phyloP scores from a whole-genome alignment of 441 rosid species.

The Erodium texanum region DNA sequence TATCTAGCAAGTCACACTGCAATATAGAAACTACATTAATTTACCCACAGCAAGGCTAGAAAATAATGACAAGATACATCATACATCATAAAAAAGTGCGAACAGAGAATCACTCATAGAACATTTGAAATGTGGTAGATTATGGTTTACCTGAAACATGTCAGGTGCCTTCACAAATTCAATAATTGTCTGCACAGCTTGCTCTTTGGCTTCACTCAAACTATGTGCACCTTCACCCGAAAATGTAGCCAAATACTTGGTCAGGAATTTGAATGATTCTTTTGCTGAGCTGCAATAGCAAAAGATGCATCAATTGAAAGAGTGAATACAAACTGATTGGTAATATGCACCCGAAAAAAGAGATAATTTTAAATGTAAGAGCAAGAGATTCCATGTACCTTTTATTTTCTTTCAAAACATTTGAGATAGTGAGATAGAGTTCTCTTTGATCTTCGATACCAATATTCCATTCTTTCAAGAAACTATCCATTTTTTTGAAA shows the following conservation, averaged over 20 bases:
- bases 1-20: slow-evolving; percentile 89
- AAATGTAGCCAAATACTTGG: slow-evolving; percentile 83
- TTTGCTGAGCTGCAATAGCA: slow-evolving; percentile 51
- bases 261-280: slow-evolving; percentile 67
- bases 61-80: too few species aligned
- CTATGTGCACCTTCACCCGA: slow-evolving; percentile 56
- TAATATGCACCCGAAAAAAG: background rate
- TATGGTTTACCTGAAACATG: slow-evolving; percentile 63
- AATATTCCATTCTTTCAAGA: slow-evolving; percentile 94
- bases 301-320: background rate
- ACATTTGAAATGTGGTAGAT: background rate
- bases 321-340: background rate
- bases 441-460: slow-evolving; percentile 68
- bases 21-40: slow-evolving; percentile 19
- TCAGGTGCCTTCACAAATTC: slow-evolving; percentile 86
- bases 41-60: background rate
- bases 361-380: background rate
- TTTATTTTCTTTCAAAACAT: slow-evolving; percentile 65
- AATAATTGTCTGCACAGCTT: slow-evolving; percentile 59
- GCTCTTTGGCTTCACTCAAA: slow-evolving; percentile 83
- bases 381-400: slow-evolving; percentile 34
- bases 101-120: too few species aligned
- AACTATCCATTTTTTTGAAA: slow-evolving; percentile 63
- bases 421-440: slow-evolving; percentile 67
- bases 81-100: too few species aligned